Evolutionary conservation across 257 asterid genomes (phyloP).

Genomic region (Verbascum thapsus): DNA sequence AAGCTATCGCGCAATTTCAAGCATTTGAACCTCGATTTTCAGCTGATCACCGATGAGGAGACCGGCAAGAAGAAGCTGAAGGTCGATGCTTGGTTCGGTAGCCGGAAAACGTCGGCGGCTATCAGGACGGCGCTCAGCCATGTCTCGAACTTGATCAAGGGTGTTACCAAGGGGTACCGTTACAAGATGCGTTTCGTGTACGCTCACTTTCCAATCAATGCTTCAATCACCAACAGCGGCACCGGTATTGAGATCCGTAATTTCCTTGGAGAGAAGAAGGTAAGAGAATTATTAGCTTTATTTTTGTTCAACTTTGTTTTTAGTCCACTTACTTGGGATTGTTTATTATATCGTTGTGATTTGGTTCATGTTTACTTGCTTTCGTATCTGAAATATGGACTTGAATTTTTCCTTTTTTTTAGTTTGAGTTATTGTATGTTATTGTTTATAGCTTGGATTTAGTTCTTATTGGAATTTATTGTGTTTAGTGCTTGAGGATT

Average conservation of each 20-base stretch:
- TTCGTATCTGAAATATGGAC: background rate
- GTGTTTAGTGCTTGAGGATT: background rate
- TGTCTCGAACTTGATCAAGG: constrained; percentile 48
- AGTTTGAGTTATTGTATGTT: background rate
- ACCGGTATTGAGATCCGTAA: constrained; percentile 77
- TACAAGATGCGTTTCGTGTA: constrained; percentile 87
- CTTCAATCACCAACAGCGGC: constrained; percentile 51
- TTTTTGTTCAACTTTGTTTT: background rate
- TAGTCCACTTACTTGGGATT: background rate
- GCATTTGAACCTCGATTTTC: constrained; percentile 56
- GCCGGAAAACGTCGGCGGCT: constrained; percentile 70
- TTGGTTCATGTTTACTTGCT: background rate
- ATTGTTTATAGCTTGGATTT: background rate
- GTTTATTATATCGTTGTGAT: background rate
- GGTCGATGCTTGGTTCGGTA: constrained; percentile 61
- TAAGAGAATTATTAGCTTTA: background rate
- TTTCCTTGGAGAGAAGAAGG: constrained; percentile 88
- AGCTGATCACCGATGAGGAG: constrained; percentile 48
- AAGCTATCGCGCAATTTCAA: constrained; percentile 44
- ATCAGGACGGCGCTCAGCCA: constrained; percentile 69
- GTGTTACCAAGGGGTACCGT: constrained; percentile 68
- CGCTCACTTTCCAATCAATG: constrained; percentile 84
- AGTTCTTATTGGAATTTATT: too few species aligned
- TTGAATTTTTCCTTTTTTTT: background rate
- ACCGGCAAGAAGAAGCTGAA: constrained; percentile 47